Conservation (phyloP, 1,139 yeast species). For the Suhomyces maxii region DNA sequence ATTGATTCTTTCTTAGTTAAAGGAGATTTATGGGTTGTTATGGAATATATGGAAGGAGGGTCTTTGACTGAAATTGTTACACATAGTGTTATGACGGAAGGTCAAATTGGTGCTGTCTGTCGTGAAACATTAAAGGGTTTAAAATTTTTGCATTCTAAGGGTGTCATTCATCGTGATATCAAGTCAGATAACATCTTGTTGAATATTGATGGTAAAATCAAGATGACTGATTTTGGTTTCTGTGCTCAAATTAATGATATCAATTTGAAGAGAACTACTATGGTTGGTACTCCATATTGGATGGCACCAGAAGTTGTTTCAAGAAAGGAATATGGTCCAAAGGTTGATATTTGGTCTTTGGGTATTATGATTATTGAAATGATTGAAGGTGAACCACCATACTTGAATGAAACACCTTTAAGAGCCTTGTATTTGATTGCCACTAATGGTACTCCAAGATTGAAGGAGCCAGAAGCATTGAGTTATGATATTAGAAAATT, state of each 20-base stretch:
- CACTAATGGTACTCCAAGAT: slow-evolving; percentile 91
- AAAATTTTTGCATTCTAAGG: slow-evolving; percentile 84
- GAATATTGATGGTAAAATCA: slow-evolving; percentile 82
- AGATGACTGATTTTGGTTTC: slow-evolving; percentile 86
- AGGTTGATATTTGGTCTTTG: slow-evolving; percentile 95
- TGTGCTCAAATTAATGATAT: slow-evolving; percentile 94
- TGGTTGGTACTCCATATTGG: slow-evolving; percentile 99
- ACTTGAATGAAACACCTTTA: slow-evolving; percentile 90
- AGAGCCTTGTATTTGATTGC: slow-evolving; percentile 90
- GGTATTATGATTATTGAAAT: slow-evolving; percentile 98
- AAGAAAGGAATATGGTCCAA: slow-evolving; percentile 92
- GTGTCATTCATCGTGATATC: slow-evolving; percentile 94
- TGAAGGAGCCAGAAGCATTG: slow-evolving; percentile 84
- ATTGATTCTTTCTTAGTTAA: slow-evolving; percentile 77
- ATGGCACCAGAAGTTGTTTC: slow-evolving; percentile 99
- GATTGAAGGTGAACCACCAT: slow-evolving; percentile 99
- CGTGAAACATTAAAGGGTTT: slow-evolving; percentile 87
- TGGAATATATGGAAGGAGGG: slow-evolving; percentile 99
- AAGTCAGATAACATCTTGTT: slow-evolving; percentile 90
- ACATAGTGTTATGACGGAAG: slow-evolving; percentile 92
- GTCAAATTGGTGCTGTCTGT: slow-evolving; percentile 96
- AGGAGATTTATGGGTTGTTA: slow-evolving; percentile 88
- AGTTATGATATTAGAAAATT: slow-evolving; percentile 67
- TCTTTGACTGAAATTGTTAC: slow-evolving; percentile 94
- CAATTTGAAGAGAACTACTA: slow-evolving; percentile 85